A percentile compares a stretch with the other conserved stretches of the same genome.
Conservation (phyloP, 768 basidiomycete species). For the Ephemerocybe angulata region DNA sequence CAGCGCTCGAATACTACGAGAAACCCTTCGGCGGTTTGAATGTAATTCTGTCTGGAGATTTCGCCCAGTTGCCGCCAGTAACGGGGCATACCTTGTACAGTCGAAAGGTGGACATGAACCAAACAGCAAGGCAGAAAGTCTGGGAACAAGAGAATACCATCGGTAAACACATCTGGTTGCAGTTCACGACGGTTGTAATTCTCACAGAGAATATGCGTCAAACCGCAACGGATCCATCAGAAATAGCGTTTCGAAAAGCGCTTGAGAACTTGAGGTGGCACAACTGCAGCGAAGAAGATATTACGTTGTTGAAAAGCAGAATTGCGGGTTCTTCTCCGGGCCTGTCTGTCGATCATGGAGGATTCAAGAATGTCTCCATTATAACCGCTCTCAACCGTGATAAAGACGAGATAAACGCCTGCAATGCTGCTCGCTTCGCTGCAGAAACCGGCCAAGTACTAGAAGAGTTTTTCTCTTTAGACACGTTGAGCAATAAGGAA, state of each 20-base stretch:
- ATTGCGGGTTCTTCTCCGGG: background rate
- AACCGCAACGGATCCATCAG: background rate
- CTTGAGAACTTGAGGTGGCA: background rate
- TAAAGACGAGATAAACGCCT: background rate
- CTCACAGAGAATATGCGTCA: background rate
- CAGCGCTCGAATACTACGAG: background rate
- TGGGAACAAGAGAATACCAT: background rate
- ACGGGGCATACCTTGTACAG: background rate
- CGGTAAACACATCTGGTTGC: background rate
- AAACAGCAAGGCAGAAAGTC: background rate
- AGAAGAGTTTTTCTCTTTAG: background rate
- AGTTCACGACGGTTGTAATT: background rate
- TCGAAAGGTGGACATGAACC: background rate
- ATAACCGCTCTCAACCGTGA: background rate
- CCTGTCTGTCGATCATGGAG: background rate
- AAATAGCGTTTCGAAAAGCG: background rate
- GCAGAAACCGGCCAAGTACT: background rate
- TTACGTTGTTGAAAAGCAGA: background rate
- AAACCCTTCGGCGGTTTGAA: constrained; percentile 6
- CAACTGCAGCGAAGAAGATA: background rate
- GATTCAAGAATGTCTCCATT: background rate
- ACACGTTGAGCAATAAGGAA: too few relatives aligned
- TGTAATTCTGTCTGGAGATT: constrained; percentile 7
- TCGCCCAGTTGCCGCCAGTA: background rate
- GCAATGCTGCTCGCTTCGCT: background rate